These are phyloP conservation scores for Cladophialophora carrionii DNA, from an alignment of 2,329 filamentous ascomycete genomes.

Conservation along the genomic window DNA sequence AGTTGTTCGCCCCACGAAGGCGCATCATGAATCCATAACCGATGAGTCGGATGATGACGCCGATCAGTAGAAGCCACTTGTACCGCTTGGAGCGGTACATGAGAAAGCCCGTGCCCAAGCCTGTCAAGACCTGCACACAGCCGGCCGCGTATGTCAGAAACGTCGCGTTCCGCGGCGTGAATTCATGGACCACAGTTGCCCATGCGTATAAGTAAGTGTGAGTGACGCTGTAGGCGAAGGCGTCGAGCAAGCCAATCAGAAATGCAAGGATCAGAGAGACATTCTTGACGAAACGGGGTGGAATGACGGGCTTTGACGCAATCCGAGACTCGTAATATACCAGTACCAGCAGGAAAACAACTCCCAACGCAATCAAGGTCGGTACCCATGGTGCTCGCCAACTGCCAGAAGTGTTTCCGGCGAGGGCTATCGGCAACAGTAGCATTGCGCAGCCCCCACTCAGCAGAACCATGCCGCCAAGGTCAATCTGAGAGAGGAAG, in stretches of 20 bases:
- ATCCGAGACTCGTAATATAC: constrained; percentile 54
- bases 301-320: constrained; percentile 53
- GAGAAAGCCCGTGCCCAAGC: constrained; percentile 47
- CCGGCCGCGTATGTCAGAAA: constrained; percentile 49
- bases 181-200: constrained; percentile 50
- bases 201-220: constrained; percentile 57
- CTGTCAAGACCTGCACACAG: constrained; percentile 51
- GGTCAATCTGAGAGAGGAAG: constrained; percentile 45
- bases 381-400: constrained; percentile 55
- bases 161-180: constrained; percentile 49
- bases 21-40: constrained; percentile 58
- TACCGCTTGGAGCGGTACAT: constrained; percentile 52
- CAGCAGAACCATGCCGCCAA: constrained; percentile 53
- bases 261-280: constrained; percentile 50
- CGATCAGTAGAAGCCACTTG: constrained; percentile 53
- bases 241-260: constrained; percentile 49
- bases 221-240: constrained; percentile 50
- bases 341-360: constrained; percentile 48
- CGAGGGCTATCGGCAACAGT: constrained; percentile 55
- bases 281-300: constrained; percentile 52
- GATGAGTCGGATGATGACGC: constrained; percentile 49
- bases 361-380: constrained; percentile 51
- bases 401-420: constrained; percentile 46
- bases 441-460: constrained; percentile 54
- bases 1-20: constrained; percentile 51